These are phyloP conservation scores for Globisporangium irregulare DNA, from an alignment of 352 stramenopile species.

Conservation along the genomic window DNA sequence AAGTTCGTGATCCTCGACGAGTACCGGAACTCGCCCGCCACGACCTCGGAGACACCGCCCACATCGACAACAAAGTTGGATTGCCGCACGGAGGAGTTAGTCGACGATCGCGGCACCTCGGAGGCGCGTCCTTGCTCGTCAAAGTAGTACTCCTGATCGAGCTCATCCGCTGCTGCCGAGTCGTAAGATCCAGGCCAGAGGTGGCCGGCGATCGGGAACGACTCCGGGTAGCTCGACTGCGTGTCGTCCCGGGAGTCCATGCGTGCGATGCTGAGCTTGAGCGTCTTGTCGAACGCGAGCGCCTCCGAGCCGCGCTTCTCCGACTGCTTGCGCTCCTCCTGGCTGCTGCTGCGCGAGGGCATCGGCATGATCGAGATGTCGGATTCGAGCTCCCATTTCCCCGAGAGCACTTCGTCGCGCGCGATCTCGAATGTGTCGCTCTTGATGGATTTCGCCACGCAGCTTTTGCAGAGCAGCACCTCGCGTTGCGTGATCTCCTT, in stretches of 20 bases:
- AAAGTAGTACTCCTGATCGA: conserved; percentile 18
- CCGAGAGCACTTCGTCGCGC: conserved; percentile 17
- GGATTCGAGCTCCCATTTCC: conserved; percentile 15
- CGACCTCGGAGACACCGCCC: background rate
- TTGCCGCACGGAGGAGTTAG: background rate
- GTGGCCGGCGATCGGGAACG: conserved; percentile 9
- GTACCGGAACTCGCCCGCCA: background rate
- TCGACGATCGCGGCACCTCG: conserved; percentile 10
- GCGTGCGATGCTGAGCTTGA: conserved; percentile 16
- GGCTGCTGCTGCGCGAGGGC: conserved; percentile 8
- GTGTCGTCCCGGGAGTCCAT: conserved; percentile 14
- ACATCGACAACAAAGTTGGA: background rate
- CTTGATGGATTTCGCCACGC: conserved; percentile 5
- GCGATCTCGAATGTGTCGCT: conserved; percentile 12
- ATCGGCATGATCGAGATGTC: conserved; percentile 15
- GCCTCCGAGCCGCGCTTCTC: background rate
- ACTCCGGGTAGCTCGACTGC: conserved; percentile 1
- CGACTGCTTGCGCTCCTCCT: conserved; percentile 10
- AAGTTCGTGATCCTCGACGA: conserved; percentile 4
- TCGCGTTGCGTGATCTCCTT: conserved; percentile 15
- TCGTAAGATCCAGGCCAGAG: conserved; percentile 15
- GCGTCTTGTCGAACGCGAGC: conserved; percentile 10
- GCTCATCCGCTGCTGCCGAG: conserved; percentile 8
- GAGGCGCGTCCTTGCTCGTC: conserved; percentile 14
- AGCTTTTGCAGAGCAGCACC: conserved; percentile 15